Conservation (phyloP, 495 filamentous ascomycete species). For the Filosporella fistucella region DNA sequence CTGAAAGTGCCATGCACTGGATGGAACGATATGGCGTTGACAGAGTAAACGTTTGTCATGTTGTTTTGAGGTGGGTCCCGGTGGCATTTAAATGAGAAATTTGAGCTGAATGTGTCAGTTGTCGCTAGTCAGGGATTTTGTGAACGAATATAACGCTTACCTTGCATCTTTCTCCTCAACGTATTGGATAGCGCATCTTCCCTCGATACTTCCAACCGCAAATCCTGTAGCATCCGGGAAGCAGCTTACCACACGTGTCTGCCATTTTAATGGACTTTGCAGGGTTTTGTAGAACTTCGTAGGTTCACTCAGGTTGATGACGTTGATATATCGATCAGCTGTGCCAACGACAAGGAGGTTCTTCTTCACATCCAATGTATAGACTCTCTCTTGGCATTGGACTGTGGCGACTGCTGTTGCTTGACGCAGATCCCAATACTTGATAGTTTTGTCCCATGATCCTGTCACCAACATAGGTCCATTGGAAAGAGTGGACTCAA, state of each 20-base stretch:
- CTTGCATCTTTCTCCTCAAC: slow-evolving; percentile 78
- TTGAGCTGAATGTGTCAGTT: slow-evolving; percentile 43
- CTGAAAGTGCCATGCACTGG: slow-evolving; percentile 85
- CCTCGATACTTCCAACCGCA: slow-evolving; percentile 84
- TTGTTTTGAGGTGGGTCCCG: slow-evolving; percentile 64
- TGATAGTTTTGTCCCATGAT: slow-evolving; percentile 93
- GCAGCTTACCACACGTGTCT: slow-evolving; percentile 81
- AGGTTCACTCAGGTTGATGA: slow-evolving; percentile 77
- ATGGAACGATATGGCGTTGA: slow-evolving; percentile 88
- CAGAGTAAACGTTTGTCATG: slow-evolving; percentile 76
- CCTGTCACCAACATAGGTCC: slow-evolving; percentile 76
- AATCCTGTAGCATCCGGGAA: slow-evolving; percentile 81
- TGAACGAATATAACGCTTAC: slow-evolving; percentile 37
- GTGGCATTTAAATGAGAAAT: slow-evolving; percentile 94
- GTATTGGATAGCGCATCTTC: slow-evolving; percentile 84
- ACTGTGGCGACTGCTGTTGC: slow-evolving; percentile 56
- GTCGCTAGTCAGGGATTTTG: neutral
- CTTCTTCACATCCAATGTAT: slow-evolving; percentile 79
- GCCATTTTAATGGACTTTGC: slow-evolving; percentile 81
- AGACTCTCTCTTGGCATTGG: slow-evolving; percentile 74
- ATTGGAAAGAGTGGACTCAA: slow-evolving; percentile 47
- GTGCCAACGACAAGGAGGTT: slow-evolving; percentile 77
- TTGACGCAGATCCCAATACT: slow-evolving; percentile 88
- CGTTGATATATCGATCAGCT: slow-evolving; percentile 84
- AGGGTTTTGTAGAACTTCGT: slow-evolving; percentile 76